Base-by-base conservation (phyloP, 192 early-diverging fungal species). In the Coemansia sp. region DNA sequence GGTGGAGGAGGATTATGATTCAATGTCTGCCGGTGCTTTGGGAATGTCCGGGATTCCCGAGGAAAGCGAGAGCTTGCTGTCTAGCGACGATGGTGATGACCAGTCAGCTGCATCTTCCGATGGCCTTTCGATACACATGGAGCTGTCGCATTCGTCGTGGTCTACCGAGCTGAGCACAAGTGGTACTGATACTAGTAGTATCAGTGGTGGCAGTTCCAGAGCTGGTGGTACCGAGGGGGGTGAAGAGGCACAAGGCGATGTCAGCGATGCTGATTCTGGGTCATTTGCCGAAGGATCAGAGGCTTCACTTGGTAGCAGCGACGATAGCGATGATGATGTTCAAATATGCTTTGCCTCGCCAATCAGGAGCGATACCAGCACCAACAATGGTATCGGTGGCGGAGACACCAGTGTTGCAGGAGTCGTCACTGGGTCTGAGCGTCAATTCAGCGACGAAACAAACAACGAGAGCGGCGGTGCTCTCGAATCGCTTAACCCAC, bases 1-100 rank as follows among this genome's bases (percentile, higher is more conserved):
- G 95, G 91, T 95, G 63, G 51, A 54, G 32, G 96, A 96, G 82
- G 91, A 91, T 40, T 63, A 69, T 8, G 74, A 85, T 11, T 63
- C 36, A 0, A 68, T 67, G 22, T 43, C 60, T 6, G 51, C 51
- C 4, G 51, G 19, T 32, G 32, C 32, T 32, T 32, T 32, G 4
- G 65, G 51, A 13, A 67, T 74, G 41, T 64, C 42, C 2, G 89
- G 80, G 9, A 77, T 79, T 40, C 85, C 76, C 43, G 79, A 86
- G 10, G 80, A 85, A 21, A 54, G 51, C 51, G 80, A 84, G 5
- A 71, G 73, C 59, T 67, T 80, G 15, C 26, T 36, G 68, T 80
- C 55, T 22, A 70, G 47, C 16, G 69, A 69, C 4, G 51, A 69
- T 43, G 41, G 41, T 10, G 56, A n/a, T 22, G 18, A 45, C 2